Evolutionary conservation across 306 rosid species (phyloP), one percentile per base, ranked within the genome.

Genomic region (Psophocarpus tetragonolobus): DNA sequence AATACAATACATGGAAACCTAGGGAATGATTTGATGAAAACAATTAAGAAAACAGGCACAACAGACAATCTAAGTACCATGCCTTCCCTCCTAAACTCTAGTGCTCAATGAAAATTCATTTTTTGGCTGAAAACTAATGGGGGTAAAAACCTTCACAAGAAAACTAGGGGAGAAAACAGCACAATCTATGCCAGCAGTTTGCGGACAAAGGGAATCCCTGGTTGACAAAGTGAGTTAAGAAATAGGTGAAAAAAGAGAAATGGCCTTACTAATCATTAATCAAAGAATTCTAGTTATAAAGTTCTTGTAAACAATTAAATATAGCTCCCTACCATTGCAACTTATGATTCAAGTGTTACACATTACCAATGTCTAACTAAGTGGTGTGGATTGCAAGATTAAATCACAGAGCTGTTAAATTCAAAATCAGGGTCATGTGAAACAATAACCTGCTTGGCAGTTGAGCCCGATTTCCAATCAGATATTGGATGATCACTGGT

Each of bases 401-500:
- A n/a, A n/a, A n/a, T 74, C 81, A 73, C 2, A 50, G 12, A 44
- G 20, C 32, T 68, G 20, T 68, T 76, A 81, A 76, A 81, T 47
- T 74, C 35, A 75, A 50, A 70, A 74, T 18, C 62, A 80, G 45
- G 47, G 84, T 65, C 33, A 54, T n/a, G 76, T 32, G 81, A 88
- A 68, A 45, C 10, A 63, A 69, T 53, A 75, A 92, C 99, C 98
- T 91, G 98, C 67, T 90, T 90, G 48, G 91, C 63, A 72, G 76
- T 75, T 73, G 91, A 78, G 81, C 82, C 77, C 63, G 97, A 76
- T 79, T 90, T 96, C 97, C 98, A 96, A 82, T 91, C 91, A 73
- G 82, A 90, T 82, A 91, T 89, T 73, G 94, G 91, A 77, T 91
- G 97, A 82, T 92, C 97, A 81, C 56, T 58, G 76, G 36, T 74